Base-by-base conservation (phyloP, 192 early-diverging fungal genomes). In the Helicostylum pulchrum region DNA sequence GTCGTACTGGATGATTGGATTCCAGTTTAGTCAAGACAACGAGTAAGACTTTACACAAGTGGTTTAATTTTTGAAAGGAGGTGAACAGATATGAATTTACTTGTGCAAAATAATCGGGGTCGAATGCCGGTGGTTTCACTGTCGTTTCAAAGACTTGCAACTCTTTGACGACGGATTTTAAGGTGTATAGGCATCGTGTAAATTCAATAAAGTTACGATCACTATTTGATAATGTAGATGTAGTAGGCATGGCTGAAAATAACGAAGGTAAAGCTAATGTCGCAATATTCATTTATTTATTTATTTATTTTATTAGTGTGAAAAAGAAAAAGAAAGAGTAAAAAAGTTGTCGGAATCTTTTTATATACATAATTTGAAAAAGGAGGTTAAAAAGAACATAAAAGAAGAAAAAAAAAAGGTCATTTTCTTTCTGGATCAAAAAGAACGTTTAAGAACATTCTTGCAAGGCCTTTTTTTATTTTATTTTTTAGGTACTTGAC, bases 161-260 rank as follows among this genome's bases (percentile, higher is more conserved):
- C 15, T 69, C 61, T 26, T 57, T 53, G 7, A 69, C 61, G 12
- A 69, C 48, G 5, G 59, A 20, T 36, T 69, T 69, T 3, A 53
- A 60, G 55, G 57, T 61, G 32, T 62, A 62, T 47, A 69, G 46
- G 39, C 67, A 69, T 3, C 67, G 67, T 23, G 60, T 50, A n/a
- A 69, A 69, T 12, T 69, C 61, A 2, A 69, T 62, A 26, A 69
- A 62, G 19, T 34, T 54, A 20, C 51, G 62, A 32, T 64, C 62
- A 9, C 34, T 43, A 11, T 34, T 11, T 45, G 57, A 59, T n/a
- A 59, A 42, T 23, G 42, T 59, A 4, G 57, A 59, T 59, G 57
- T 42, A 49, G 57, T 42, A 49, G 48, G 21, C 5, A 36, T 4
- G 15, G 48, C 0, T 39, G 26, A 50, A 36, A n/a, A 17, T 10